These are phyloP conservation scores for Aspergillus egyptiacus DNA, from an alignment of 495 filamentous ascomycete species.

Conservation along the genomic window DNA sequence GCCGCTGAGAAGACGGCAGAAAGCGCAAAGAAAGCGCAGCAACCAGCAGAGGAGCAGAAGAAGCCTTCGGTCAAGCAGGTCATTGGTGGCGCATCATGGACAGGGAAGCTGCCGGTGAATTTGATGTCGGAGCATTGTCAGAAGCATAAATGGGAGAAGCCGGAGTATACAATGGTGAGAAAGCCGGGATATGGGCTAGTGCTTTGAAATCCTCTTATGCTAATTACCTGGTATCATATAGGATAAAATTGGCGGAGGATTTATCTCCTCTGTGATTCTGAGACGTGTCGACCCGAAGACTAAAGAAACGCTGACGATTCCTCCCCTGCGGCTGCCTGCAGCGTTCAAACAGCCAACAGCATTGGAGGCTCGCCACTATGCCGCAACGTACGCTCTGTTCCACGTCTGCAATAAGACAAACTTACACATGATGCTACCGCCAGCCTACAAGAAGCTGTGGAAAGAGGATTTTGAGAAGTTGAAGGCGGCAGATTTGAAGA, in stretches of 20 bases:
- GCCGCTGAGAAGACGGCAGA: conserved; percentile 29
- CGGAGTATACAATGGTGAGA: conserved; percentile 76
- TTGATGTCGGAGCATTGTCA: conserved; percentile 91
- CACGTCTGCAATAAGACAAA: conserved; percentile 92
- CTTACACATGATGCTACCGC: conserved; percentile 89
- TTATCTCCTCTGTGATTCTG: conserved; percentile 71
- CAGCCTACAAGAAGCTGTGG: conserved; percentile 80
- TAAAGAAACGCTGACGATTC: conserved; percentile 61
- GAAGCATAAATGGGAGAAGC: conserved; percentile 90
- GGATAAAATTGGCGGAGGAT: conserved; percentile 55
- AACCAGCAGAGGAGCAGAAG: conserved; percentile 52
- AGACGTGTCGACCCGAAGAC: conserved; percentile 78
- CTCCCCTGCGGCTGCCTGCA: conserved; percentile 75
- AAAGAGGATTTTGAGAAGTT: conserved; percentile 74
- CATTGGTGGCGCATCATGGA: conserved; percentile 95
- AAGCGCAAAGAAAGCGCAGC: conserved; percentile 27
- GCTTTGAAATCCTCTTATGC: not conserved
- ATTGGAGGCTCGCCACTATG: conserved; percentile 87
- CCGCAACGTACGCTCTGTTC: conserved; percentile 83
- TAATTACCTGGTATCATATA: conserved; percentile 15
- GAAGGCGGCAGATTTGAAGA: conserved; percentile 68
- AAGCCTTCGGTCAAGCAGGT: conserved; percentile 78
- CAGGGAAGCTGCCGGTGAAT: conserved; percentile 90
- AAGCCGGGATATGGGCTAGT: not conserved
- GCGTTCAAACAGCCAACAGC: conserved; percentile 65